Base-by-base conservation (phyloP, 1,139 yeast species). In the Sugiyamaella grinbergsii region DNA sequence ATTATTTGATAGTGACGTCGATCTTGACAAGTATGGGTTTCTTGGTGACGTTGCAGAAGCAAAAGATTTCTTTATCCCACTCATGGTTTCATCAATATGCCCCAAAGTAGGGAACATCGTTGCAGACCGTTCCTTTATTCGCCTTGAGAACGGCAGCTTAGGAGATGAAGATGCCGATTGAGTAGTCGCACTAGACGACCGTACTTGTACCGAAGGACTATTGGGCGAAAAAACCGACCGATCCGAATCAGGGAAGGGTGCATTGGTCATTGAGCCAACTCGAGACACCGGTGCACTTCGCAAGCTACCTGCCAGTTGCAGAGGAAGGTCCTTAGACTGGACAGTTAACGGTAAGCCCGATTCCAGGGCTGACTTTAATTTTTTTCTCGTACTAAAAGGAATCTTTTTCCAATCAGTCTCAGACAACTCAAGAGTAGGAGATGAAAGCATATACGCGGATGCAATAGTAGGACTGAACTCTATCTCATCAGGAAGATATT, bases 371-470 rank as follows among this genome's bases (percentile, higher is more conserved):
- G 53, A 53, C 33, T 56, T 56, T 26, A 62, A 54, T 49, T 60
- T 59, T 23, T 58, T 52, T 15, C 66, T 55, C 1, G 64, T 58
- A 39, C 59, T 55, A 44, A 62, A 62, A 13, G 66, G 66, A 23
- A 62, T 52, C n/a, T 58, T 53, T 45, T 56, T 61, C 65, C 65
- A 62, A 24, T 62, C 66, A 4, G 53, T 34, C 18, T 59, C 64
- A 6, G 58, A 42, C 26, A 58, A 48, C 2, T 62, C 62, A 28
- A 60, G 47, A 11, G 62, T 58, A 1, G 63, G 63, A 13, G 62
- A 59, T 26, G 53, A 46, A 2, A 55, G 49, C 29, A 49, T 49
- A 16, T 48, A 19, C 6, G 43, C 34, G 18, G 43, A 40, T 40
- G 43, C 38, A 28, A 43, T 36, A 20, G 42, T 23, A n/a, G 47